Evolutionary conservation across 805 yeast species (phyloP).

Genomic region (Nakazawaea ernobii): DNA sequence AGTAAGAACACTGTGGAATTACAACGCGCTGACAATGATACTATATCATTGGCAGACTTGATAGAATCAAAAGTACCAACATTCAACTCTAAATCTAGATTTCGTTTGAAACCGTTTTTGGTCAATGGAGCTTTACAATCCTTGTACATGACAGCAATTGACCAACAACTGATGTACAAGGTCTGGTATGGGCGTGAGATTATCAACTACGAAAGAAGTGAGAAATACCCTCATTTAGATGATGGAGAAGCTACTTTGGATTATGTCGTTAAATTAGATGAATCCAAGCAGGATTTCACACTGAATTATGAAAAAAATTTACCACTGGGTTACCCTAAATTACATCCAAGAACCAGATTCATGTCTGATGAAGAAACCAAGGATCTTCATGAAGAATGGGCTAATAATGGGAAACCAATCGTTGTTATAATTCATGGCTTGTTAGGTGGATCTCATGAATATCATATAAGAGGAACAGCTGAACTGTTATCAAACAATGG

Average conservation of each 20-base stretch:
- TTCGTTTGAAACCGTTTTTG: constrained; percentile 38
- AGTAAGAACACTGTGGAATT: constrained; percentile 19
- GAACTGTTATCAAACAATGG: constrained; percentile 31
- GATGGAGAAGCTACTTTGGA: constrained; percentile 43
- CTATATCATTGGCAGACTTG: constrained; percentile 27
- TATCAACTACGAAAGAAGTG: constrained; percentile 31
- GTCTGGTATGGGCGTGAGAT: constrained; percentile 42
- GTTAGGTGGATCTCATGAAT: constrained; percentile 78
- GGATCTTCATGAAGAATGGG: constrained; percentile 25
- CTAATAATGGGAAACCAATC: constrained; percentile 43
- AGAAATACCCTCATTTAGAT: constrained; percentile 16
- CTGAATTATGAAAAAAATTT: constrained; percentile 30
- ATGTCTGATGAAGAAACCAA: constrained; percentile 39
- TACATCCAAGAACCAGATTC: constrained; percentile 68
- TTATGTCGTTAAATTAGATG: constrained; percentile 31
- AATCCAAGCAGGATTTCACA: constrained; percentile 19
- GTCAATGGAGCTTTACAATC: constrained; percentile 46
- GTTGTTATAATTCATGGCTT: constrained; percentile 64
- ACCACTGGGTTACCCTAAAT: constrained; percentile 49
- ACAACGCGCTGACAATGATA: constrained; percentile 12
- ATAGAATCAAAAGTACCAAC: constrained; percentile 34
- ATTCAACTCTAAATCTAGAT: constrained; percentile 30
- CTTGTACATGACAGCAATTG: constrained; percentile 38
- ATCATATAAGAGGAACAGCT: constrained; percentile 56
- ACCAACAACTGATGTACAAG: constrained; percentile 33